Conservation (phyloP, 371 early-diverging fungal genomes). For the Funneliformis caledonium region DNA sequence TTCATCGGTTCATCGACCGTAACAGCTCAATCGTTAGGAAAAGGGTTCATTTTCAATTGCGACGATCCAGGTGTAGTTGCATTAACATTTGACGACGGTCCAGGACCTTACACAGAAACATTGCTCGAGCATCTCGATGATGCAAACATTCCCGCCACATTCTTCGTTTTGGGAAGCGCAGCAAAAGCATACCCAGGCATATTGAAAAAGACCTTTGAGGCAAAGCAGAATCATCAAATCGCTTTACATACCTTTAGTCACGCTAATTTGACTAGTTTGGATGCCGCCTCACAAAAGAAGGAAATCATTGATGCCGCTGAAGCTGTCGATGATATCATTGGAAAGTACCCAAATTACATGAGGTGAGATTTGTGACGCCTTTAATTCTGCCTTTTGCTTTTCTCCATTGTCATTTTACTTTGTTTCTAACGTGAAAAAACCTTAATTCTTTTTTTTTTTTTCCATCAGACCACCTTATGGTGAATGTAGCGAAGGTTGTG, state of each 20-base stretch:
- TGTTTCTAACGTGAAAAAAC: not conserved
- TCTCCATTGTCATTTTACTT: not conserved
- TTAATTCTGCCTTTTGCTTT: too few species aligned
- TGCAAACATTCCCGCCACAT: constrained; percentile 23
- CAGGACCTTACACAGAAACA: constrained; percentile 47
- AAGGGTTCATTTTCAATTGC: not conserved
- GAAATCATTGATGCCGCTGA: not conserved
- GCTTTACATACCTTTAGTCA: constrained; percentile 60
- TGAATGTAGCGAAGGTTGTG: not conserved
- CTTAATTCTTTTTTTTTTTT: not conserved
- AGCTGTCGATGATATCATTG: not conserved
- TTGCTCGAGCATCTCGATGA: constrained; percentile 56
- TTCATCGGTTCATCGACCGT: too few species aligned
- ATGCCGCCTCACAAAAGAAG: constrained; percentile 42
- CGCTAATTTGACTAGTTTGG: constrained; percentile 48
- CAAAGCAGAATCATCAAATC: constrained; percentile 54
- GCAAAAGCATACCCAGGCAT: constrained; percentile 36
- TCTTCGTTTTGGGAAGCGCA: constrained; percentile 52
- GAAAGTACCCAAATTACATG: not conserved
- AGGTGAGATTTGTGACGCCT: not conserved
- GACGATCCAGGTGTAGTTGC: not conserved
- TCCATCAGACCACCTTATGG: constrained; percentile 17
- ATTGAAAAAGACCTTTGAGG: constrained; percentile 48
- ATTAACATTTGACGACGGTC: constrained; percentile 64
- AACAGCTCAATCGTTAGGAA: not conserved